Evolutionary conservation across 768 basidiomycete species (phyloP).

Genomic region (Rossbeevera mucosa): DNA sequence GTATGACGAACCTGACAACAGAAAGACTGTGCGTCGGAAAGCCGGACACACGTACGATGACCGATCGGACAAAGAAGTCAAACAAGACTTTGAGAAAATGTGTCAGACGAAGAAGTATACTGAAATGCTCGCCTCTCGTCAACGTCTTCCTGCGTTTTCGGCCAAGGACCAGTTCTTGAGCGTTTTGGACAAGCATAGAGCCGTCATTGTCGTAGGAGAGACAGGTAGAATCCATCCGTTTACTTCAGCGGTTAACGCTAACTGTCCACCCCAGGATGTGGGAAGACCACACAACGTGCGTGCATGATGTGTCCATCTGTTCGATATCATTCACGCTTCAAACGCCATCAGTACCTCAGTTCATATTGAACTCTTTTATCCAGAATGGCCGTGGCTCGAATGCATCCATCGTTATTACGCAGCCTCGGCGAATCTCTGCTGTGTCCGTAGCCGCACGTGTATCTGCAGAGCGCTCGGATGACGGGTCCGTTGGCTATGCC

Average conservation of each 20-base stretch:
- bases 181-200: constrained; percentile 53
- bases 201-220: constrained; percentile 86
- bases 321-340: neutral
- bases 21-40: neutral
- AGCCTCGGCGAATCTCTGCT: constrained; percentile 85
- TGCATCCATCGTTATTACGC: constrained; percentile 79
- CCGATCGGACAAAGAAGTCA: constrained; percentile 47
- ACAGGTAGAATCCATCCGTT: constrained; percentile 49
- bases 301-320: neutral
- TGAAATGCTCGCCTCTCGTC: constrained; percentile 51
- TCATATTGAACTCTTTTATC: constrained; percentile 83
- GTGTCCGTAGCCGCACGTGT: constrained; percentile 86
- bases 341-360: constrained; percentile 66
- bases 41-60: constrained; percentile 30
- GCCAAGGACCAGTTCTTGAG: constrained; percentile 60
- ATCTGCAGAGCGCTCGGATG: constrained; percentile 70
- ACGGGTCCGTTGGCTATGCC: constrained; percentile 80
- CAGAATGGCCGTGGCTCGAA: constrained; percentile 51
- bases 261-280: constrained; percentile 52
- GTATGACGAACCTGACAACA: neutral
- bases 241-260: neutral
- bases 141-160: constrained; percentile 72
- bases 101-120: constrained; percentile 46
- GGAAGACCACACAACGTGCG: constrained; percentile 85
- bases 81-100: constrained; percentile 47